A percentile compares a stretch with the other conserved stretches of the same genome.
Conservation (phyloP, 371 early-diverging fungal species). For the Rhizopus microsporus region DNA sequence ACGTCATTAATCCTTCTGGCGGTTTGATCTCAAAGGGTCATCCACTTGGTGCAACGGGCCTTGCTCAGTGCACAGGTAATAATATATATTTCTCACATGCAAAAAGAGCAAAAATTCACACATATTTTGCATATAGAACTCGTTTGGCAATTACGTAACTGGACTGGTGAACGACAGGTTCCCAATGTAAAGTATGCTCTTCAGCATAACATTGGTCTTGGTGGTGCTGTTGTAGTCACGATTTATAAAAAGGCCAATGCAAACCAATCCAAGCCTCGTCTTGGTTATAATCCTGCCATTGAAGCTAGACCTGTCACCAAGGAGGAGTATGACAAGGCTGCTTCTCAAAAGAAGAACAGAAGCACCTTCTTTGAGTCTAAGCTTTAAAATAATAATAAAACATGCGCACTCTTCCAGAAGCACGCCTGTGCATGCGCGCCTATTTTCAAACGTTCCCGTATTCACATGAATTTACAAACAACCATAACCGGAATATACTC, state of each 20-base stretch:
- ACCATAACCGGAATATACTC: no score
- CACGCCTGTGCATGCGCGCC: no score
- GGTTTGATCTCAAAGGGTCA: conserved; percentile 84
- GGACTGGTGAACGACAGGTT: conserved; percentile 77
- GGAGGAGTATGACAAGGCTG: conserved; percentile 62
- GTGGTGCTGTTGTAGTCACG: conserved; percentile 75
- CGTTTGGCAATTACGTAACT: conserved; percentile 69
- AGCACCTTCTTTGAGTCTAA: conserved; percentile 47
- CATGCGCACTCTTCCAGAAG: no score
- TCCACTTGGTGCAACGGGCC: conserved; percentile 80
- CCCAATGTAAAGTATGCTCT: conserved; percentile 67
- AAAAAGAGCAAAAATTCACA: neutral
- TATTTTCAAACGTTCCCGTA: no score
- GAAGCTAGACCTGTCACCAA: conserved; percentile 64
- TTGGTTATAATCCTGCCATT: conserved; percentile 71
- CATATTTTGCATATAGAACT: conserved; percentile 31
- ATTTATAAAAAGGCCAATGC: conserved; percentile 64
- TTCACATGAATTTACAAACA: no score
- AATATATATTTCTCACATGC: neutral
- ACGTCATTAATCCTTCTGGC: conserved; percentile 79
- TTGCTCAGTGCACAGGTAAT: conserved; percentile 75
- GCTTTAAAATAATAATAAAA: conserved; percentile 21
- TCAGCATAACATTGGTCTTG: conserved; percentile 83
- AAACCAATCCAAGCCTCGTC: conserved; percentile 47
- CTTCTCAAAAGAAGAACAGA: conserved; percentile 45